Percentiles rank a stretch among this genome's conserved stretches.
Evolutionary conservation across 441 rosid species (phyloP).

Genomic region (Eruca vesicaria): DNA sequence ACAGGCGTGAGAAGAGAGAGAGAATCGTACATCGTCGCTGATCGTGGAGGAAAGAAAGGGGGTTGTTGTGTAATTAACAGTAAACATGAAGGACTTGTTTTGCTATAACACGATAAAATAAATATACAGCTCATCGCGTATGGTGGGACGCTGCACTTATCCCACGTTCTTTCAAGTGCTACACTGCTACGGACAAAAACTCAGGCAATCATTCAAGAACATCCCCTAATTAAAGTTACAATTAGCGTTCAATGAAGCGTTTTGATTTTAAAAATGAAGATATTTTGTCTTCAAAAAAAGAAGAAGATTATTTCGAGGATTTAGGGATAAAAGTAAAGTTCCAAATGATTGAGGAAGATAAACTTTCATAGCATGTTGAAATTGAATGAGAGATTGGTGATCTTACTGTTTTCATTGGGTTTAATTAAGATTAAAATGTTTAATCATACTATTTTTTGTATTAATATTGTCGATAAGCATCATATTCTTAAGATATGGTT

Average conservation of each 20-base stretch:
- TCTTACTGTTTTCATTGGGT: too few relatives aligned
- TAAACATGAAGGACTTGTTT: conserved; percentile 1
- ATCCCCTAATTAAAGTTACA: neutral
- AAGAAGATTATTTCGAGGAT: too few relatives aligned
- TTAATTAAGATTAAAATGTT: too few relatives aligned
- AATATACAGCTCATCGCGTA: conserved; percentile 19
- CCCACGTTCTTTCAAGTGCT: conserved; percentile 1
- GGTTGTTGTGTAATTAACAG: neutral
- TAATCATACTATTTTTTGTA: too few relatives aligned
- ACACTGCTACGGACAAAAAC: conserved; percentile 3
- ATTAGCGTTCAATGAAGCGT: neutral
- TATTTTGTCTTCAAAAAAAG: too few relatives aligned
- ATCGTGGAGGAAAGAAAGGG: conserved; percentile 27
- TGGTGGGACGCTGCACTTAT: conserved; percentile 17
- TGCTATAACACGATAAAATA: neutral
- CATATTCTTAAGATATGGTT: too few relatives aligned
- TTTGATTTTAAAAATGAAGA: too few relatives aligned
- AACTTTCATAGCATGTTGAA: too few relatives aligned
- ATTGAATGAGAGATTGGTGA: too few relatives aligned
- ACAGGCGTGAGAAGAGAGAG: neutral
- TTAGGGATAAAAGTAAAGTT: too few relatives aligned
- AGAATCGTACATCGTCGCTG: conserved; percentile 30
- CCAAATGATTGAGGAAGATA: too few relatives aligned
- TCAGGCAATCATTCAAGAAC: neutral
- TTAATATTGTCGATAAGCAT: too few relatives aligned